Evolutionary conservation across 768 basidiomycete species (phyloP), one percentile per base, ranked within the genome.

Genomic region (Pleurotus ostreatus): DNA sequence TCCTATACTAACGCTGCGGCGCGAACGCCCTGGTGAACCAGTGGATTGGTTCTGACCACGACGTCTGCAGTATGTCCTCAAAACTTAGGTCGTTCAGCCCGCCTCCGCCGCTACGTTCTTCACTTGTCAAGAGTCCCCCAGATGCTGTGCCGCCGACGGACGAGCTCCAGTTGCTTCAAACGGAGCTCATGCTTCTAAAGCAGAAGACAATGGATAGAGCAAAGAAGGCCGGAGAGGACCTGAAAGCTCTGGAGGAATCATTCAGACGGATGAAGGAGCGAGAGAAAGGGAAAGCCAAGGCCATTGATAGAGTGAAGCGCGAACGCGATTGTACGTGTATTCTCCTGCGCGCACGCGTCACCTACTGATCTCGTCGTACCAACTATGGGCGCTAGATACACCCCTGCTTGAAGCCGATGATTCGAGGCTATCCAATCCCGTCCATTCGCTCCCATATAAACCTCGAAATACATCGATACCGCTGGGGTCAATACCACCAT

Each of bases 201-300:
- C 73, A 79, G 61, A 75, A 72, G 65, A 78, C 82, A 5, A 62
- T 83, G 46, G 85, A 85, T 59, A 79, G 88, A 61, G 81, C 78
- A 40, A 84, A 79, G 75, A 91, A 89, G 74, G 91, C 89, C 0
- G 80, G 79, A 30, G 83, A 87, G 64, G 90, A 92, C 75, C 72
- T 89, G 61, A 81, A 78, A 66, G 78, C 81, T 54, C 84, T 92
- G 62, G 83, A 88, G 60, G 89, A 88, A 70, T 86, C 85, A 48
- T 85, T 89, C 81, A 81, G 82, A 53, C 79, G 82, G 58, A 79
- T 90, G 73, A 88, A 82, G 72, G 89, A 90, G 72, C 85, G 81
- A 68, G 86, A 83, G 69, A 81, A 81, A 71, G 86, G 87, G 0
- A 91, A 89, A 68, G 82, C 80, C 51, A 88, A 78, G 69, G 80